Percentiles rank a stretch among this genome's conserved stretches.
Evolutionary conservation across 2,329 filamentous ascomycete genomes (phyloP).

Genomic region (Arthrinium puccinioides): DNA sequence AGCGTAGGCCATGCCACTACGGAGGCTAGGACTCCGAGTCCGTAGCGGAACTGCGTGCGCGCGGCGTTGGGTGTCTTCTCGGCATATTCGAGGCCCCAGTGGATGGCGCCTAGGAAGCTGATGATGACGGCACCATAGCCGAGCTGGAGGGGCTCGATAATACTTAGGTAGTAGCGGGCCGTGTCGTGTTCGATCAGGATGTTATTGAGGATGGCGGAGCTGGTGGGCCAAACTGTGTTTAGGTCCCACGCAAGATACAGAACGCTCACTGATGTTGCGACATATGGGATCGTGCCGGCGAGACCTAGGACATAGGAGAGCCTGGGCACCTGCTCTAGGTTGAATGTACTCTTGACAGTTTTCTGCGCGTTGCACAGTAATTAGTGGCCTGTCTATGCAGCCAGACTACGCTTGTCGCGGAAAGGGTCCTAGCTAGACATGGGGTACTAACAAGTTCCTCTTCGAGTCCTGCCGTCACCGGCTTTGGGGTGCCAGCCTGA

Average conservation of each 20-base stretch:
- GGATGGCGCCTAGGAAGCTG: conserved; percentile 87
- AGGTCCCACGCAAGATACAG: conserved; percentile 78
- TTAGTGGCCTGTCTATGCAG: neutral
- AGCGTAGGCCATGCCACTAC: conserved; percentile 86
- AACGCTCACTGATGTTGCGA: conserved; percentile 76
- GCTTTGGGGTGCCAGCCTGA: conserved; percentile 4
- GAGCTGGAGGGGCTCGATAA: conserved; percentile 81
- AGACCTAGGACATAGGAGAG: conserved; percentile 63
- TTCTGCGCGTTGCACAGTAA: conserved; percentile 31
- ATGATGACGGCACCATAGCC: conserved; percentile 90
- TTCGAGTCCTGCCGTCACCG: conserved; percentile 28
- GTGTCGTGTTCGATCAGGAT: conserved; percentile 61
- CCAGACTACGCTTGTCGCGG: neutral
- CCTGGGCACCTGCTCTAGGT: conserved; percentile 55
- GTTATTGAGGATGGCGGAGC: conserved; percentile 58
- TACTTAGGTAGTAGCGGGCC: conserved; percentile 62
- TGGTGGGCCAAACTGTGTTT: conserved; percentile 54
- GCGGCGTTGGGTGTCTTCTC: conserved; percentile 51
- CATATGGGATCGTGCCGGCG: conserved; percentile 77
- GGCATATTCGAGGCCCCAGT: conserved; percentile 86
- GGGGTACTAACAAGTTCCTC: conserved; percentile 54
- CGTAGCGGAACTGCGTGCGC: conserved; percentile 73
- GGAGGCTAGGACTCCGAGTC: conserved; percentile 72
- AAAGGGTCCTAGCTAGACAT: too few relatives aligned
- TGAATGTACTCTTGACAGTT: conserved; percentile 63